Evolutionary conservation across 129 eudicot genomes (phyloP).

Genomic region (Flaveria sonorensis): DNA sequence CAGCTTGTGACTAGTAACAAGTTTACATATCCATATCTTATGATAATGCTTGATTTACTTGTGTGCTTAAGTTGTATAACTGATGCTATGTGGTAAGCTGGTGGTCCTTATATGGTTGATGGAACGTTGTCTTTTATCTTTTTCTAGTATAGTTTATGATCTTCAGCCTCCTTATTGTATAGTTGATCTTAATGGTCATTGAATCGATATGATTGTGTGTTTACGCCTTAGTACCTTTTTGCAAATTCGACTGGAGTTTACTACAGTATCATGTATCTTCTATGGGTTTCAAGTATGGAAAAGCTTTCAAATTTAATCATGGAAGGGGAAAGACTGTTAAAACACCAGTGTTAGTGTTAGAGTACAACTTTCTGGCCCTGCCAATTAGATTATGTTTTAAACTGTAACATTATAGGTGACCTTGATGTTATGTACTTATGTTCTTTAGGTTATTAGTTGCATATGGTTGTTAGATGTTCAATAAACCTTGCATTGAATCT

Average conservation of each 20-base stretch:
- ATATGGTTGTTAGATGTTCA: slow-evolving; percentile 5
- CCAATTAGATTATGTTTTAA: background rate
- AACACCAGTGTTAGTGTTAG: slow-evolving; percentile 38
- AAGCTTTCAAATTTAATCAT: slow-evolving; percentile 75
- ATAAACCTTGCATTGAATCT: background rate
- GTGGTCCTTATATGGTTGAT: background rate
- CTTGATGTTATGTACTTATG: background rate
- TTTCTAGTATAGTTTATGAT: background rate
- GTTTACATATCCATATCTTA: background rate
- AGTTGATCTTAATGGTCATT: background rate
- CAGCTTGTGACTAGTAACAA: background rate
- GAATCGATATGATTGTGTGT: background rate
- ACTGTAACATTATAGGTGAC: background rate
- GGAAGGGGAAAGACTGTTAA: slow-evolving; percentile 41
- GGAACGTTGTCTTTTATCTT: background rate
- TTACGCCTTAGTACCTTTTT: slow-evolving; percentile 21
- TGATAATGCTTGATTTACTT: slow-evolving; percentile 21
- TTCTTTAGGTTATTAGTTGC: slow-evolving; percentile 2
- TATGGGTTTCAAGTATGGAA: slow-evolving; percentile 80
- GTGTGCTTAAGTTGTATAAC: slow-evolving; percentile 19
- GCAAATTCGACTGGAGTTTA: slow-evolving; percentile 13
- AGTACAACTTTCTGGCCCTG: slow-evolving; percentile 79
- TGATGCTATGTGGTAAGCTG: background rate
- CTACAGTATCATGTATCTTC: slow-evolving; percentile 72
- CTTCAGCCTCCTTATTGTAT: background rate